phyloP scores from a whole-genome alignment of 192 early-diverging fungal species.

The Umbelopsis sp. region DNA sequence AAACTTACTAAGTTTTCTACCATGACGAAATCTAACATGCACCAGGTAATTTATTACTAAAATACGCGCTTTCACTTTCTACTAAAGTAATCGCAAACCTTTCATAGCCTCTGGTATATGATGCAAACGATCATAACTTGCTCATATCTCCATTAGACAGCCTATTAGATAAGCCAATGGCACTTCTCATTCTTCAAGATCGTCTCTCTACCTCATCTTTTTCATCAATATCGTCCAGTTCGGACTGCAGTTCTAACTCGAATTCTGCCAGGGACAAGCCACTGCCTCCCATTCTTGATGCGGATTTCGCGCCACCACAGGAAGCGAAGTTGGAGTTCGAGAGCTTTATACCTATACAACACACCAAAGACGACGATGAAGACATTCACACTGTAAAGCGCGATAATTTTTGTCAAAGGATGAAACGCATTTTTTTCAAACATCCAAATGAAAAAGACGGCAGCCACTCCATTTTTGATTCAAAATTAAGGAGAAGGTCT shows the following conservation, averaged over 20 bases:
- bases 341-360: neutral
- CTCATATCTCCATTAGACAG: neutral
- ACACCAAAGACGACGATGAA: neutral
- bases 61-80: neutral
- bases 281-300: neutral
- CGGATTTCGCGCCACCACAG: neutral
- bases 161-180: slow-evolving; percentile 10
- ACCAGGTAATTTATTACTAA: neutral
- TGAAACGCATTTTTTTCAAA: neutral
- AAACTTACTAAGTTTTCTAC: too few species aligned
- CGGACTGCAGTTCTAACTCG: neutral
- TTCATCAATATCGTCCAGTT: slow-evolving; percentile 8
- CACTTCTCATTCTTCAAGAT: slow-evolving; percentile 5
- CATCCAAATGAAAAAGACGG: too few species aligned
- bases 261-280: neutral
- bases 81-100: too few species aligned
- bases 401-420: neutral
- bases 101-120: neutral
- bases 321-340: neutral
- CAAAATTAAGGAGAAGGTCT: too few species aligned
- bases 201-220: neutral
- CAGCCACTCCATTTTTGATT: too few species aligned
- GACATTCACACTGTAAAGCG: neutral
- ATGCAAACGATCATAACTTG: neutral
- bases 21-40: too few species aligned